A percentile compares a stretch with the other conserved stretches of the same genome.
Evolutionary conservation across 75 land plant species (phyloP).

Genomic region (Pinus taeda): DNA sequence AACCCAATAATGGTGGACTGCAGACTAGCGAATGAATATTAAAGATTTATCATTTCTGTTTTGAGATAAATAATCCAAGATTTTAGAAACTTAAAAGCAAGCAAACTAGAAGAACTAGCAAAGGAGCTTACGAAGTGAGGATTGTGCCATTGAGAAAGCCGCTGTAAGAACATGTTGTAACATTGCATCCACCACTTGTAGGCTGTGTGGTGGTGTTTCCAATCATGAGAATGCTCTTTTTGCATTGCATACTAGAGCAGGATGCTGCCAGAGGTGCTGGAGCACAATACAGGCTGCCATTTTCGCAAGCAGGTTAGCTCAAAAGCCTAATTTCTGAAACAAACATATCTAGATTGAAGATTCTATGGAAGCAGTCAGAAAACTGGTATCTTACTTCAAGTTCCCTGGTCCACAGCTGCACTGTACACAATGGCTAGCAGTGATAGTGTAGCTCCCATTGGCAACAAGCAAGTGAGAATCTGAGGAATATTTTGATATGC

Average conservation of each 20-base stretch:
- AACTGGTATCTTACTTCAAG: neutral
- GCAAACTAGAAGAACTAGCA: neutral
- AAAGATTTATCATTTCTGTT: neutral
- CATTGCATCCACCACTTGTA: slow-evolving; percentile 65
- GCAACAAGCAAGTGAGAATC: slow-evolving; percentile 41
- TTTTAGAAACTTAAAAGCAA: neutral
- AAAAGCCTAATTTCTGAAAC: neutral
- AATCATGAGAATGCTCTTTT: slow-evolving; percentile 55
- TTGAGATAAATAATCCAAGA: neutral
- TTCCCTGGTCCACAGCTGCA: slow-evolving; percentile 35
- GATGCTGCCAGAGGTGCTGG: slow-evolving; percentile 55
- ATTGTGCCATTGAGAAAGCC: slow-evolving; percentile 61
- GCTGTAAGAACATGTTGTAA: slow-evolving; percentile 61
- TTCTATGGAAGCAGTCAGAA: neutral
- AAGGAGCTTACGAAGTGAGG: slow-evolving; percentile 33
- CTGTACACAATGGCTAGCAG: slow-evolving; percentile 46
- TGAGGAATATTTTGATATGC: slow-evolving; percentile 7
- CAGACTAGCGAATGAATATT: neutral
- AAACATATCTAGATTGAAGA: neutral
- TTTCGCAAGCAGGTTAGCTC: neutral
- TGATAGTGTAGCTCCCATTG: slow-evolving; percentile 41
- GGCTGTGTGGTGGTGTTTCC: slow-evolving; percentile 46
- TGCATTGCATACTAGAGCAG: slow-evolving; percentile 77
- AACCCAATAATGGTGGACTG: slow-evolving; percentile 23
- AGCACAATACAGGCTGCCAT: slow-evolving; percentile 63